Evolutionary conservation across 2,329 filamentous ascomycete genomes (phyloP).

Genomic region (Blumeriella jaapii): DNA sequence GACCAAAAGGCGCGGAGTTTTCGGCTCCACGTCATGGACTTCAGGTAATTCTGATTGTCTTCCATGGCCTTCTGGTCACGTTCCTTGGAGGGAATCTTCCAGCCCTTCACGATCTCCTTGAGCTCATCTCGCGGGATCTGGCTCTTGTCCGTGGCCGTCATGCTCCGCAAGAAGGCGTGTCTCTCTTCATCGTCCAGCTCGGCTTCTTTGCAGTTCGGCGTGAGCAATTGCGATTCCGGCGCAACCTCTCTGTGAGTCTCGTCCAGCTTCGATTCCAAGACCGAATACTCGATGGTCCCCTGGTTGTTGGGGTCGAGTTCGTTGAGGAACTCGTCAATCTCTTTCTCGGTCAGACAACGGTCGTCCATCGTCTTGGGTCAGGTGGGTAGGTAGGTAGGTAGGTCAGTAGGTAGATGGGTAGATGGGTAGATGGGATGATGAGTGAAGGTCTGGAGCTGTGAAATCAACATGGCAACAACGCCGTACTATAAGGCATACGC

Average conservation of each 20-base stretch:
- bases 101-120: constrained; percentile 31
- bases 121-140: constrained; percentile 38
- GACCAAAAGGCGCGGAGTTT: constrained; percentile 41
- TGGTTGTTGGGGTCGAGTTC: constrained; percentile 41
- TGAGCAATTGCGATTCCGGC: constrained; percentile 33
- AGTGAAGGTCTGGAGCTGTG: too few species aligned
- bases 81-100: constrained; percentile 38
- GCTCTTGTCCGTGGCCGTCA: constrained; percentile 34
- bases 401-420: too few species aligned
- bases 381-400: too few species aligned
- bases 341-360: constrained; percentile 31
- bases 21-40: constrained; percentile 34
- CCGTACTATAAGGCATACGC: too few species aligned
- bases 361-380: too few species aligned
- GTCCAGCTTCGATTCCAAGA: constrained; percentile 40
- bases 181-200: constrained; percentile 31
- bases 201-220: constrained; percentile 34
- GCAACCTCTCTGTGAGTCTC: constrained; percentile 39
- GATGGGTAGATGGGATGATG: too few species aligned
- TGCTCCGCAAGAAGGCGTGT: constrained; percentile 39
- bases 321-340: constrained; percentile 40
- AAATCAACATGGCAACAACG: too few species aligned
- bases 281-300: constrained; percentile 40
- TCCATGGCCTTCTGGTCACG: constrained; percentile 37
- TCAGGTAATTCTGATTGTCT: constrained; percentile 32